Evolutionary conservation across 108 stramenopile genomes (phyloP), one percentile per base, ranked within the genome.

Genomic region (Stephanodiscus minutulus): DNA sequence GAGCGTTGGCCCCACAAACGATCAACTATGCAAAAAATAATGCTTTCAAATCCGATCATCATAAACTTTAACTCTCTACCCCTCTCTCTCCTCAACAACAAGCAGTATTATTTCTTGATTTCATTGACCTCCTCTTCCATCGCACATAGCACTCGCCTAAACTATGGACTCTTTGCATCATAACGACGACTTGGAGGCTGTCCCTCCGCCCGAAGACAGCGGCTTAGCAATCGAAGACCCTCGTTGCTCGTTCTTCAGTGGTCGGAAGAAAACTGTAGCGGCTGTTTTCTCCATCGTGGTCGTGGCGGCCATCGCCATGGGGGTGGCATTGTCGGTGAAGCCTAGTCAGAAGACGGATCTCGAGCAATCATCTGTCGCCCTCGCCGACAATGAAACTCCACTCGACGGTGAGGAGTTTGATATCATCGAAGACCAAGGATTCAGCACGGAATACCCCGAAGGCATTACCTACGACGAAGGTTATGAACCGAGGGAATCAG

Each of bases 291-390:
- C 54, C 53, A 44, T 50, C 54, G 52, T 72, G 6, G 25, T 46
- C 36, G 31, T 71, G 29, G 72, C 56, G 43, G 72, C 63, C n/a
- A 48, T 64, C 47, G 44, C 57, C 49, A 52, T 53, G 47, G 70
- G 70, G 24, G 61, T 71, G 22, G 60, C 44, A 20, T 33, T 71
- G 10, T 71, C 61, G 17, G 27, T 18, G 49, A 47, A 36, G 25
- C 25, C 36, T 5, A 68, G 28, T 43, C 68, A 69, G 58, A 47
- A 56, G 3, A 28, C 12, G 29, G 55, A 0, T 29, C 22, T 27
- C 25, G 55, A 29, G 22, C 28, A 56, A 28, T 29, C 55, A 15
- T 56, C 55, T 5, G 55, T 33, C 29, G 7, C 55, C 29, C 1
- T n/a, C 13, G 31, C 27, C 17, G 55, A 13, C 55, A 29, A 28